Percentiles rank a stretch among this genome's conserved stretches.
Evolutionary conservation across 768 basidiomycete genomes (phyloP).

Genomic region (Boletales sp.): DNA sequence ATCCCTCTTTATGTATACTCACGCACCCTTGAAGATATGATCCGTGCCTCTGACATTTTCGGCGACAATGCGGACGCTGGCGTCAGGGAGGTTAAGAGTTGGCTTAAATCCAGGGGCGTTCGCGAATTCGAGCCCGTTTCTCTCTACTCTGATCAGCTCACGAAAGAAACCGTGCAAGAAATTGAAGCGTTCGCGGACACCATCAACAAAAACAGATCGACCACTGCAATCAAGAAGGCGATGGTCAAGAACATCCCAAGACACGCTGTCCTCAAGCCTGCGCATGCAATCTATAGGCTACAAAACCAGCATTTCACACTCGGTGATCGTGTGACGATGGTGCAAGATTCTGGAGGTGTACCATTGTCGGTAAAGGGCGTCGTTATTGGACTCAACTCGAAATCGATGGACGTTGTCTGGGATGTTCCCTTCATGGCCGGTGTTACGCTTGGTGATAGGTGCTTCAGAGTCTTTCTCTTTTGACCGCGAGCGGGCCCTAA

Average conservation of each 20-base stretch:
- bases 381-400: conserved; percentile 83
- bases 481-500: neutral
- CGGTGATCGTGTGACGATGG: conserved; percentile 95
- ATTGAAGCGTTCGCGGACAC: conserved; percentile 76
- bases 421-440: conserved; percentile 96
- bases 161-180: conserved; percentile 79
- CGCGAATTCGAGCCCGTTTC: conserved; percentile 91
- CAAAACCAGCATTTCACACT: conserved; percentile 85
- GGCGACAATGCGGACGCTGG: conserved; percentile 60
- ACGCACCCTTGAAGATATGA: conserved; percentile 57
- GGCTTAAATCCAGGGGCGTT: conserved; percentile 86
- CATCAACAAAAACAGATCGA: conserved; percentile 57
- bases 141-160: conserved; percentile 86
- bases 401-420: conserved; percentile 94
- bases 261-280: conserved; percentile 89
- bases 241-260: conserved; percentile 93
- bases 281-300: conserved; percentile 83
- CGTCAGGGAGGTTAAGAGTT: conserved; percentile 74
- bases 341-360: conserved; percentile 90
- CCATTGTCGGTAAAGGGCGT: conserved; percentile 91
- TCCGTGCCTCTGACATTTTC: conserved; percentile 56
- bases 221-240: conserved; percentile 76
- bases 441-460: conserved; percentile 81
- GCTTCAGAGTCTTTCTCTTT: neutral
- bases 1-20: neutral